phyloP scores from a whole-genome alignment of 352 stramenopile genomes.

The Pilasporangium apinafurcum region DNA sequence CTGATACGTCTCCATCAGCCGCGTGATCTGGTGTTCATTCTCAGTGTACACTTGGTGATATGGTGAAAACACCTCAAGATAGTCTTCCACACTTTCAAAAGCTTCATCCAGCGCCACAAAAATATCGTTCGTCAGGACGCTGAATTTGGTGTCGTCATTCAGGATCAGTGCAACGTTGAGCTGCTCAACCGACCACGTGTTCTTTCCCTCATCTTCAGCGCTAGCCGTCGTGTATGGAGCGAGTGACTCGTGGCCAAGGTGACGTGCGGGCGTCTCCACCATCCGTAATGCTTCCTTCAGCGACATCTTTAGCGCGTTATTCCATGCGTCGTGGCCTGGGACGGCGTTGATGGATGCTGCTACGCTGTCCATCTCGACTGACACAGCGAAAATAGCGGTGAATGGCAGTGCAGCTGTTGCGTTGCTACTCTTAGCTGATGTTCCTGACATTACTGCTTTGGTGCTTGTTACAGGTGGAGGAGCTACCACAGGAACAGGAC shows the following conservation, averaged over 20 bases:
- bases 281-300: conserved; percentile 85
- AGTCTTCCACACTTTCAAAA: conserved; percentile 80
- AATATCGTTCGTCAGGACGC: conserved; percentile 78
- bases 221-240: conserved; percentile 74
- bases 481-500: not conserved
- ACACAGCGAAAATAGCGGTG: conserved; percentile 51
- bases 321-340: conserved; percentile 70
- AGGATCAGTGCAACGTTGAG: conserved; percentile 77
- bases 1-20: conserved; percentile 64
- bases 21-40: conserved; percentile 74
- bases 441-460: not conserved
- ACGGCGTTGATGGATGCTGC: conserved; percentile 30
- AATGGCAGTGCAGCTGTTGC: conserved; percentile 17
- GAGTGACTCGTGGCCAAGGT: conserved; percentile 77
- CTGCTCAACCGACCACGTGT: conserved; percentile 69
- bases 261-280: conserved; percentile 79
- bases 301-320: conserved; percentile 50
- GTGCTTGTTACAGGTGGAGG: not conserved
- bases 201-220: conserved; percentile 80
- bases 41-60: conserved; percentile 82
- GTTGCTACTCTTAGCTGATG: not conserved
- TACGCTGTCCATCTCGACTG: conserved; percentile 53
- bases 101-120: conserved; percentile 77
- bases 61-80: conserved; percentile 86
- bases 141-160: conserved; percentile 82